Evolutionary conservation across 2,329 filamentous ascomycete species (phyloP).

Genomic region (Elsinoe ampelina): DNA sequence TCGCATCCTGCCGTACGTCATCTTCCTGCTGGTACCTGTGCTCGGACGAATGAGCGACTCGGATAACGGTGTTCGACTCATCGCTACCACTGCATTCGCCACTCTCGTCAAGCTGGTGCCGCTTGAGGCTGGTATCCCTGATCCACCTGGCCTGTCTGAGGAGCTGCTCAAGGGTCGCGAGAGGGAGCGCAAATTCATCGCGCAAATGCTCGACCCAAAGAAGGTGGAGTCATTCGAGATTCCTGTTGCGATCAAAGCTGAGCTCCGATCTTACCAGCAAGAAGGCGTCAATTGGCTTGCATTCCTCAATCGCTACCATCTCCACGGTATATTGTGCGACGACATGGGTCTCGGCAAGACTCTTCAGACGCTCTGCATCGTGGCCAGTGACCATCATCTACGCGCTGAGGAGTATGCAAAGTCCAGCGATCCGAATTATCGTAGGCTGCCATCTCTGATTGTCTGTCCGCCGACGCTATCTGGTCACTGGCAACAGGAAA

Average conservation of each 20-base stretch:
- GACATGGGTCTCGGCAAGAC: conserved; percentile 99
- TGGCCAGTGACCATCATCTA: conserved; percentile 92
- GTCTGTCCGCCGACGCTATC: conserved; percentile 93
- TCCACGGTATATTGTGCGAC: conserved; percentile 96
- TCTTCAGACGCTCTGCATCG: conserved; percentile 92
- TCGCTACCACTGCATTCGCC: conserved; percentile 93
- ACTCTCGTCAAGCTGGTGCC: conserved; percentile 95
- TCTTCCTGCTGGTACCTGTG: conserved; percentile 96
- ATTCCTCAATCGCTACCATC: conserved; percentile 94
- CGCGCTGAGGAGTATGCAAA: conserved; percentile 82
- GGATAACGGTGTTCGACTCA: conserved; percentile 85
- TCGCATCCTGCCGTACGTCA: conserved; percentile 89
- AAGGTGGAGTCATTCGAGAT: conserved; percentile 93
- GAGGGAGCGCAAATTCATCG: conserved; percentile 89
- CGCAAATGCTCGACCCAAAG: conserved; percentile 89
- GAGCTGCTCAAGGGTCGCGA: conserved; percentile 84
- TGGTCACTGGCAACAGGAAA: conserved; percentile 97
- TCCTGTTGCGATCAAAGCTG: conserved; percentile 92
- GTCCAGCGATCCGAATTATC: conserved; percentile 67
- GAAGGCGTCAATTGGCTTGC: conserved; percentile 98
- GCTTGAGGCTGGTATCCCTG: conserved; percentile 91
- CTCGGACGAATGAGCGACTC: conserved; percentile 97
- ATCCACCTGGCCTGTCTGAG: conserved; percentile 84
- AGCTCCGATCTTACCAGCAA: conserved; percentile 93
- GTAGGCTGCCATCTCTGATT: conserved; percentile 80